Percentiles rank a stretch among this genome's conserved stretches.
Conservation (phyloP, 2,329 filamentous ascomycete genomes). For the Alternaria longipes region DNA sequence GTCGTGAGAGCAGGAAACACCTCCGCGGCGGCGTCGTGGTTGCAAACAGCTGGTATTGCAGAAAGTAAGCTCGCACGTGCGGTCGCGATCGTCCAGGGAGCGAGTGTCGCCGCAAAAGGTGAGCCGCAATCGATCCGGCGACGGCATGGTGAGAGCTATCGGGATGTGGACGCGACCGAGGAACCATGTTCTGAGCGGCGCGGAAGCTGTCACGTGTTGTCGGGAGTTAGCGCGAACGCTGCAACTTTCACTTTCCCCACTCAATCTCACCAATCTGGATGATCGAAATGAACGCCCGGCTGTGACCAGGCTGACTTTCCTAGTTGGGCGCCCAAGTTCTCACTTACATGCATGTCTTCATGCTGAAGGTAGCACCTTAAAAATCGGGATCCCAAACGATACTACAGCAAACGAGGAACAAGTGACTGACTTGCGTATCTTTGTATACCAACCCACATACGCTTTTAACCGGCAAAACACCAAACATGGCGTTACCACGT, state of each 20-base stretch:
- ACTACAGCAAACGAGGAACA: background rate
- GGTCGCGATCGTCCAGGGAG: background rate
- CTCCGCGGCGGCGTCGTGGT: constrained; percentile 7
- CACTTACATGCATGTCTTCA: background rate
- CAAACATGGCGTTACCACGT: constrained; percentile 6
- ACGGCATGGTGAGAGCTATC: background rate
- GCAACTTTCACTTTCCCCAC: constrained; percentile 8
- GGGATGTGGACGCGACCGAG: constrained; percentile 8
- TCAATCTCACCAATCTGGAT: constrained; percentile 8
- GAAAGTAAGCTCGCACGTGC: background rate
- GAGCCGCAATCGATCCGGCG: constrained; percentile 1
- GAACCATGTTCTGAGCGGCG: constrained; percentile 3
- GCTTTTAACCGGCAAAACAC: background rate
- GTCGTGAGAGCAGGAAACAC: background rate
- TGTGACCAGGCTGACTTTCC: background rate
- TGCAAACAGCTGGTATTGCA: background rate
- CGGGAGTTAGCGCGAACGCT: constrained; percentile 22
- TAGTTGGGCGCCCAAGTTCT: background rate
- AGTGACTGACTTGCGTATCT: background rate
- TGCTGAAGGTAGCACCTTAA: background rate
- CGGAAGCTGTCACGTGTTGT: constrained; percentile 19
- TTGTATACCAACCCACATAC: background rate
- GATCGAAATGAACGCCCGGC: background rate
- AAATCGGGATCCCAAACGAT: background rate
- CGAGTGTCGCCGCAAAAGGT: background rate